Base-by-base conservation (phyloP, 2,329 filamentous ascomycete genomes). In the Hortaea werneckii region DNA sequence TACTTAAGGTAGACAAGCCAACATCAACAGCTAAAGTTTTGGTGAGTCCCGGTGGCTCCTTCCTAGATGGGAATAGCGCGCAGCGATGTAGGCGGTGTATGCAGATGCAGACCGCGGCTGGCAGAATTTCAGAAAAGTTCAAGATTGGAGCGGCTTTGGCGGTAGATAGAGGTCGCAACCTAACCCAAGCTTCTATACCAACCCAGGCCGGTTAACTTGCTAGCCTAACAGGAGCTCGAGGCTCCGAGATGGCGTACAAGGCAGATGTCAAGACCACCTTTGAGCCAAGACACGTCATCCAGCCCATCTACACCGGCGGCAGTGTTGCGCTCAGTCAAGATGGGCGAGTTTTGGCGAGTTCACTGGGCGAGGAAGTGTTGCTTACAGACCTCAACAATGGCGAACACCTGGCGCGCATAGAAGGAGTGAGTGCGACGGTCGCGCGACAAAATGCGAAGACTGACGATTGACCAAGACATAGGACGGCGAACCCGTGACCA, bases 271-370 rank as follows among this genome's bases (percentile, higher is more conserved):
- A 88, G 73, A 95, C 88, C 47, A 95, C 90, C 3, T 98, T 95
- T 65, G 86, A 94, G 61, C 79, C 84, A 48, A 77, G 77, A 54
- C 80, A 84, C 59, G 85, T 87, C 41, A 85, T 98, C 46, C 85
- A 88, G 58, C 92, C 92, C 13, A 90, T 96, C 42, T 95, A 92
- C 63, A 95, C 90, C 1, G 92, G 92, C 45, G 92, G 92, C 38
- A 83, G 85, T 54, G 81, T 94, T 48, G 81, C 87, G 29, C 77
- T 96, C 50, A 87, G 90, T 71, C 78, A 82, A 64, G 79, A 80
- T 67, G 88, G 88, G 43, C 79, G 79, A 58, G 79, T 96, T 52
- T 75, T 98, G 45, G 90, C 88, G 38, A 88, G 88, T 26, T 88
- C 85, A 32, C 71, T 96, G n/a, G 88, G 86, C 32, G 92, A 98